phyloP scores from a whole-genome alignment of 257 asterid species.

The Petrea volubilis region DNA sequence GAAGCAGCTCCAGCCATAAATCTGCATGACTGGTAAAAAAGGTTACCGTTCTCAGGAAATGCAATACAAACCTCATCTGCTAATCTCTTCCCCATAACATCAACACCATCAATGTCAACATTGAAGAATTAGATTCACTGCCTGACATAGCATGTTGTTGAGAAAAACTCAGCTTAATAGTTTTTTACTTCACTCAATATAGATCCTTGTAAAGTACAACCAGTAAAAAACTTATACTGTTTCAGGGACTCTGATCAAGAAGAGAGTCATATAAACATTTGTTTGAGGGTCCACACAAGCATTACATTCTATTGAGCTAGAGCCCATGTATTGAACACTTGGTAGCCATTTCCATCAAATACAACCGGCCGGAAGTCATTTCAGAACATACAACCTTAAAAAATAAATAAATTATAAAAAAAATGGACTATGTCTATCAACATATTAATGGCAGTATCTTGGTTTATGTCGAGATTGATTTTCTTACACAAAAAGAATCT shows the following conservation, averaged over 20 bases:
- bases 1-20: slow-evolving; percentile 11
- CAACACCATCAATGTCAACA: slow-evolving; percentile 86
- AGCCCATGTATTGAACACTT: not conserved
- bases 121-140: slow-evolving; percentile 69
- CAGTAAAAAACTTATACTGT: not conserved
- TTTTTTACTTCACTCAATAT: slow-evolving; percentile 12
- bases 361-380: not conserved
- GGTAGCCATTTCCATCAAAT: not conserved
- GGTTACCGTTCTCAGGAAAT: not conserved
- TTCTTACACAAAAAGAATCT: not conserved
- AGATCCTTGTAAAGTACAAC: slow-evolving; percentile 7
- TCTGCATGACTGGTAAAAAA: slow-evolving; percentile 6
- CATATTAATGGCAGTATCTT: not conserved
- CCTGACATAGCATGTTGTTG: slow-evolving; percentile 56
- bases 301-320: not conserved
- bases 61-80: slow-evolving; percentile 78
- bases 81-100: slow-evolving; percentile 83
- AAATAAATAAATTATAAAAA: not conserved
- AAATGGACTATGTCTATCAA: not conserved
- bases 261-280: not conserved
- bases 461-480: not conserved
- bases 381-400: not conserved
- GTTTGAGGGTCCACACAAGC: not conserved
- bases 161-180: not conserved
- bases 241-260: not conserved